These are phyloP conservation scores for Glycine latifolia DNA, from an alignment of 306 rosid genomes.

Conservation along the genomic window DNA sequence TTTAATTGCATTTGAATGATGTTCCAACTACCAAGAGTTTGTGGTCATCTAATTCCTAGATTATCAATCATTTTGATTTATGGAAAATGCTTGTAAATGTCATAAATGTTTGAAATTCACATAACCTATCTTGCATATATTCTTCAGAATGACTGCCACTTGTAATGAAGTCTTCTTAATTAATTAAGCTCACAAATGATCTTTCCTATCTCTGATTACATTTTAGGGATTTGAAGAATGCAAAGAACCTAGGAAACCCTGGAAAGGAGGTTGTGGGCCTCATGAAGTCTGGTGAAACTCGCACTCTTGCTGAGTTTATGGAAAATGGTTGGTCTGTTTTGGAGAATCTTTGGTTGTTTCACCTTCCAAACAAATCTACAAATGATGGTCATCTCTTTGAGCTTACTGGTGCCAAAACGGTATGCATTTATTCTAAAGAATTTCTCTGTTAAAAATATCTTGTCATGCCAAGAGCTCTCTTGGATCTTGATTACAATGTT, in stretches of 20 bases:
- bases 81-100: background rate
- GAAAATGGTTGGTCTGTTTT: conserved; percentile 80
- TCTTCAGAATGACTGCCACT: conserved; percentile 1
- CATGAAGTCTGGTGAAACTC: conserved; percentile 64
- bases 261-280: conserved; percentile 76
- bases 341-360: conserved; percentile 72
- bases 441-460: conserved; percentile 25
- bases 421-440: conserved; percentile 52
- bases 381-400: conserved; percentile 65
- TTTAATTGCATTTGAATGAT: conserved; percentile 24
- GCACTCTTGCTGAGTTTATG: conserved; percentile 67
- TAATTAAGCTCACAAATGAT: conserved; percentile 16
- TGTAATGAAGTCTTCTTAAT: conserved; percentile 26
- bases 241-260: conserved; percentile 40
- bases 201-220: conserved; percentile 35
- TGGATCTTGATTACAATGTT: conserved; percentile 11
- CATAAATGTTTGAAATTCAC: conserved; percentile 27
- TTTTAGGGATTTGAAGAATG: conserved; percentile 63
- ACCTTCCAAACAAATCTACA: conserved; percentile 55
- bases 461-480: conserved; percentile 36
- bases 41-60: conserved; percentile 29
- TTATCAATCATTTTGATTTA: no score
- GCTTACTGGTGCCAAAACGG: conserved; percentile 71
- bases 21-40: conserved; percentile 15
- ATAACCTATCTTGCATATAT: conserved; percentile 31